phyloP scores from a whole-genome alignment of 768 basidiomycete genomes.

The Cystofilobasidium ferigula region DNA sequence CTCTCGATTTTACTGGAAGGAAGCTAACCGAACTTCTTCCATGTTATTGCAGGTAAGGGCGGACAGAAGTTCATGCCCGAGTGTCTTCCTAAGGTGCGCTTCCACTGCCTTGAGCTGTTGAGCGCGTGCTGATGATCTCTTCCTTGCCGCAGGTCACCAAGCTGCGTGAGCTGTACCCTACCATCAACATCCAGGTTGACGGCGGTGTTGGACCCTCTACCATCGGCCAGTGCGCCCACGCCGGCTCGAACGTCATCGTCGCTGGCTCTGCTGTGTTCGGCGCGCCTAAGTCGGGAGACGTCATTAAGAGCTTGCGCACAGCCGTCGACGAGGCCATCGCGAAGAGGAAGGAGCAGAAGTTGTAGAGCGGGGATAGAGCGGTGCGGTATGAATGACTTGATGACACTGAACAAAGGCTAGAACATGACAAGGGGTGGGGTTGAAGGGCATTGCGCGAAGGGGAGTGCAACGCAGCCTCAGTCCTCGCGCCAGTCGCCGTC shows the following conservation, averaged over 20 bases:
- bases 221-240: constrained; percentile 72
- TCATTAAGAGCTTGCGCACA: constrained; percentile 61
- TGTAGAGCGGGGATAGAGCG: neutral
- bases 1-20: neutral
- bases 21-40: neutral
- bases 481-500: neutral
- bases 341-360: constrained; percentile 1
- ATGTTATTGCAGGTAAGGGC: constrained; percentile 53
- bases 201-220: constrained; percentile 93
- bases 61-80: constrained; percentile 93
- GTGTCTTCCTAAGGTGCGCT: constrained; percentile 61
- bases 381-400: neutral
- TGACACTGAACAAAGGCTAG: neutral
- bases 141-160: constrained; percentile 51
- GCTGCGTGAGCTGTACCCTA: constrained; percentile 76
- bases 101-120: neutral
- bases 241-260: constrained; percentile 94
- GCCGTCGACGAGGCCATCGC: constrained; percentile 49
- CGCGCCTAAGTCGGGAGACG: constrained; percentile 61
- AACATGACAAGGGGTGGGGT: neutral
- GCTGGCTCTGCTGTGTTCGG: constrained; percentile 93
- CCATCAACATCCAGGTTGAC: constrained; percentile 85
- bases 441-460: neutral
- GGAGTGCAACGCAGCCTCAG: neutral
- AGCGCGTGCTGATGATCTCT: neutral